phyloP scores from a whole-genome alignment of 192 early-diverging fungal species.

The Rhizophagus clarus region DNA sequence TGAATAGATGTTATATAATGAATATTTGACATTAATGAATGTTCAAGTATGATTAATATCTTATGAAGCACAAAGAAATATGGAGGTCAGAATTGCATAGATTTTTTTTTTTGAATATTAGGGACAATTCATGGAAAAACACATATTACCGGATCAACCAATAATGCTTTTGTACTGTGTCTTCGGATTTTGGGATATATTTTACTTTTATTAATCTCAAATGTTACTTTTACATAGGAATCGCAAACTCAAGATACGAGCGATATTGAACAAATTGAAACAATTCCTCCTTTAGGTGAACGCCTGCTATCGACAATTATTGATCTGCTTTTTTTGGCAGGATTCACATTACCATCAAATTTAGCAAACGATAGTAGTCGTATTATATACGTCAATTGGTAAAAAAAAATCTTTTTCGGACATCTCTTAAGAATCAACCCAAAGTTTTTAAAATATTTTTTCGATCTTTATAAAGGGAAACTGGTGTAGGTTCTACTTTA shows the following conservation, averaged over 20 bases:
- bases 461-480: constrained; percentile 47
- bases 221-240: not conserved
- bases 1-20: no score
- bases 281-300: constrained; percentile 47
- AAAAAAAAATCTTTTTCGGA: not conserved
- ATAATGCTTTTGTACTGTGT: not conserved
- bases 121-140: no score
- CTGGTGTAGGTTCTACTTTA: constrained; percentile 73
- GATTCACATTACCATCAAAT: constrained; percentile 68
- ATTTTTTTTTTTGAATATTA: no score
- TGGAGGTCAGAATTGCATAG: no score
- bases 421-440: no score
- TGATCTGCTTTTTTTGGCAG: constrained; percentile 67
- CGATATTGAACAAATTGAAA: not conserved
- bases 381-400: constrained; percentile 73
- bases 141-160: not conserved
- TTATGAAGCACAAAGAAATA: no score
- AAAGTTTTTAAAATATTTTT: not conserved
- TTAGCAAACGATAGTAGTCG: constrained; percentile 37
- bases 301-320: constrained; percentile 54
- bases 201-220: not conserved
- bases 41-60: no score
- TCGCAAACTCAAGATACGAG: constrained; percentile 18
- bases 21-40: no score
- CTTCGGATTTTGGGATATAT: not conserved